Evolutionary conservation across 768 basidiomycete species (phyloP).

Genomic region (Tylopilus subfusipes): DNA sequence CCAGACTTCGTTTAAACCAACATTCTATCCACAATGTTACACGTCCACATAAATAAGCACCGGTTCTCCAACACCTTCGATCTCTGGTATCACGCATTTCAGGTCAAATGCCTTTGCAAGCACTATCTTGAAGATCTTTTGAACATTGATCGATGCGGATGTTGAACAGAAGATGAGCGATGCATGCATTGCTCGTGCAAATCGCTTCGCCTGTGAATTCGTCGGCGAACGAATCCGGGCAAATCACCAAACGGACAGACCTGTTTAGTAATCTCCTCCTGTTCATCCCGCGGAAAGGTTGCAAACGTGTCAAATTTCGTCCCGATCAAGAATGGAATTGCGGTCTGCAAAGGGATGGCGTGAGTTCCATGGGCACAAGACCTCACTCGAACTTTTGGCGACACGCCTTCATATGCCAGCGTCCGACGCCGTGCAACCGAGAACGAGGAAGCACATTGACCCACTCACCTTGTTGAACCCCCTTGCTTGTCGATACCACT

Average conservation of each 20-base stretch:
- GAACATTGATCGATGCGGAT: slow-evolving; percentile 97
- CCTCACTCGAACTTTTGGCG: not conserved
- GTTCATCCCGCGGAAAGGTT: slow-evolving; percentile 94
- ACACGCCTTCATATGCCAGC: not conserved
- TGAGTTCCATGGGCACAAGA: slow-evolving; percentile 18
- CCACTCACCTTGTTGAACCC: slow-evolving; percentile 93
- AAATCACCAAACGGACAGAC: slow-evolving; percentile 37
- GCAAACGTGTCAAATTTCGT: slow-evolving; percentile 98
- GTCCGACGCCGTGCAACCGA: not conserved
- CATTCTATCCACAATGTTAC: slow-evolving; percentile 31
- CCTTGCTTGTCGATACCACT: slow-evolving; percentile 99
- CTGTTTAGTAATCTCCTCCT: slow-evolving; percentile 99
- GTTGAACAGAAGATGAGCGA: slow-evolving; percentile 99
- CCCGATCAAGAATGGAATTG: slow-evolving; percentile 46
- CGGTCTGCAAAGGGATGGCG: slow-evolving; percentile 50
- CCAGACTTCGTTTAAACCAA: slow-evolving; percentile 17
- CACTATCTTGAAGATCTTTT: slow-evolving; percentile 99
- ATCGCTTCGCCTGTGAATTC: slow-evolving; percentile 78
- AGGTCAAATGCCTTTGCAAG: slow-evolving; percentile 96
- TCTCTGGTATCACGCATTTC: slow-evolving; percentile 98
- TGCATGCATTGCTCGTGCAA: slow-evolving; percentile 98
- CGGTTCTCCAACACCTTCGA: slow-evolving; percentile 95
- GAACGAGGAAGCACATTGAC: not conserved
- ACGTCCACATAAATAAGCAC: slow-evolving; percentile 88
- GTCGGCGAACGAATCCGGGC: slow-evolving; percentile 5